Percentiles rank a stretch among this genome's conserved stretches.
Evolutionary conservation across 768 basidiomycete species (phyloP).

Genomic region (Phaeotremella fagi): DNA sequence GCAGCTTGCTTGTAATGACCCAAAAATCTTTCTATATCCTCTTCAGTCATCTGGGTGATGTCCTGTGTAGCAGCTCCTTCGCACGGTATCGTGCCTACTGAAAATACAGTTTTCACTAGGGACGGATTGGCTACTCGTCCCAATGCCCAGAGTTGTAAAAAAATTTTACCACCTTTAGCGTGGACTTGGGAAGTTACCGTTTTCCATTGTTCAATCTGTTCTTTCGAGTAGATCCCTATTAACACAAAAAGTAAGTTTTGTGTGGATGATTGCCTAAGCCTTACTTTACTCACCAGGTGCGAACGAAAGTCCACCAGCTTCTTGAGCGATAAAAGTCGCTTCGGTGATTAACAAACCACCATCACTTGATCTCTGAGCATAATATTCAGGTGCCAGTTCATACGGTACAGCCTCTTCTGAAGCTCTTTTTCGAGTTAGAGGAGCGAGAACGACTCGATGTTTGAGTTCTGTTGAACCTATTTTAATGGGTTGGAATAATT

Average conservation of each 20-base stretch:
- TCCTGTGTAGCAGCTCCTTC: slow-evolving; percentile 15
- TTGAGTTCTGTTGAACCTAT: slow-evolving; percentile 20
- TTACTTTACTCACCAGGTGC: slow-evolving; percentile 5
- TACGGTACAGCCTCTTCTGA: slow-evolving; percentile 17
- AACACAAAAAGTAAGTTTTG: not conserved
- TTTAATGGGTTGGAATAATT: slow-evolving; percentile 11
- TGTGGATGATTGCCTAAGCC: not conserved
- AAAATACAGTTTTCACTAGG: slow-evolving; percentile 19
- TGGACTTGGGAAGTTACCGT: slow-evolving; percentile 59
- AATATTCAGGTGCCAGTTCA: slow-evolving; percentile 37
- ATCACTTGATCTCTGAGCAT: slow-evolving; percentile 42
- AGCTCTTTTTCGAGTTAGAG: slow-evolving; percentile 38
- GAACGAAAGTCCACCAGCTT: slow-evolving; percentile 10
- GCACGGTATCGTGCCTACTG: slow-evolving; percentile 14
- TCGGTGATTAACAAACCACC: slow-evolving; percentile 47
- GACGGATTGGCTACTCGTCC: slow-evolving; percentile 40
- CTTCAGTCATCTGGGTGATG: slow-evolving; percentile 38
- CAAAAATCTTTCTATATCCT: slow-evolving; percentile 52
- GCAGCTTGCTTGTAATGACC: slow-evolving; percentile 56
- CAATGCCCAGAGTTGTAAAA: slow-evolving; percentile 59
- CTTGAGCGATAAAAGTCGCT: slow-evolving; percentile 15
- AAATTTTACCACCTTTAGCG: slow-evolving; percentile 55
- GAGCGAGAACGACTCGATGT: slow-evolving; percentile 44
- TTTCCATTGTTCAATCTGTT: slow-evolving; percentile 60
- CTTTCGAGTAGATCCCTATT: slow-evolving; percentile 59